phyloP scores from a whole-genome alignment of 805 yeast species.

The Spathaspora hagerdaliae region DNA sequence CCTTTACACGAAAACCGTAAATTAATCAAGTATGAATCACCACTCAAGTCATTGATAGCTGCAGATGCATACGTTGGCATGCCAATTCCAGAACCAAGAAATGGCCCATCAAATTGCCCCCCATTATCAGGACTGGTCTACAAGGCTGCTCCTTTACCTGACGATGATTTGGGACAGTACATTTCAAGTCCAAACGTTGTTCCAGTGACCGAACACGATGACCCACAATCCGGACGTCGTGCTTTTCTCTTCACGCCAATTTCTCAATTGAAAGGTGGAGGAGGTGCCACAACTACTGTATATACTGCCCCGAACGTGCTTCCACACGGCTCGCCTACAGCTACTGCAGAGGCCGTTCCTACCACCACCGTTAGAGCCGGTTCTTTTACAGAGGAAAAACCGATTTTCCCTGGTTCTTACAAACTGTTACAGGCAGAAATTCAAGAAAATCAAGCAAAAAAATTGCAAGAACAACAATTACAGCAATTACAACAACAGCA shows the following conservation, averaged over 20 bases:
- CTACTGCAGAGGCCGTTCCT: background rate
- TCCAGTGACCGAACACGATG: constrained; percentile 37
- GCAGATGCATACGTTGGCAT: constrained; percentile 68
- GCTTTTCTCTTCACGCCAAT: constrained; percentile 44
- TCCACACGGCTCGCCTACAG: constrained; percentile 9
- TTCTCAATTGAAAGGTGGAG: constrained; percentile 37
- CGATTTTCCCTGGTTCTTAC: constrained; percentile 8
- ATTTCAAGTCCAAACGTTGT: constrained; percentile 38
- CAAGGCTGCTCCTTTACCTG: constrained; percentile 65
- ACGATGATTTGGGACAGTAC: constrained; percentile 81
- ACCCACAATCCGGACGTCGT: constrained; percentile 27
- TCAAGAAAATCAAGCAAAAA: constrained; percentile 10
- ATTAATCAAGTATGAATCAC: constrained; percentile 76
- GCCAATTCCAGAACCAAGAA: constrained; percentile 77
- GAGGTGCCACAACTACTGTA: constrained; percentile 20
- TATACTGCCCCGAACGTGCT: constrained; percentile 13
- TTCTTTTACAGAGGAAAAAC: constrained; percentile 4
- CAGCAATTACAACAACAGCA: constrained; percentile 16
- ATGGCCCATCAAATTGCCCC: constrained; percentile 80
- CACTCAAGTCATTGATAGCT: constrained; percentile 73
- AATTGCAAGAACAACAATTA: constrained; percentile 14
- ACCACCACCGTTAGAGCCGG: background rate
- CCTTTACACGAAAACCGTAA: constrained; percentile 66
- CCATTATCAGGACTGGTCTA: constrained; percentile 94
- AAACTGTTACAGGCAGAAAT: constrained; percentile 10